These are phyloP conservation scores for Physocladia obscura DNA, from an alignment of 192 early-diverging fungal genomes.

Conservation along the genomic window DNA sequence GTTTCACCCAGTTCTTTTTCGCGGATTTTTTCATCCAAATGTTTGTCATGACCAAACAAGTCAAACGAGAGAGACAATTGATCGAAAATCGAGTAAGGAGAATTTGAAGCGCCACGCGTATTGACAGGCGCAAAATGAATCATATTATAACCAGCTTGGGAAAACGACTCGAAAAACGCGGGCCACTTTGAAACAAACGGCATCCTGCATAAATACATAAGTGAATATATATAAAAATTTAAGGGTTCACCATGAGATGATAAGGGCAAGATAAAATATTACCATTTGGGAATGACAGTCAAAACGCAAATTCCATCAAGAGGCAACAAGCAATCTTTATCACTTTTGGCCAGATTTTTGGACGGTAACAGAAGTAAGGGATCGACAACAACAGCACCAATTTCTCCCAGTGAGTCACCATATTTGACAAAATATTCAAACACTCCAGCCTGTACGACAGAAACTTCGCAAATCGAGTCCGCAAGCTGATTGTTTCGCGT, in stretches of 20 bases:
- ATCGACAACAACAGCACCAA: conserved; percentile 76
- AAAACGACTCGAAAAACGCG: conserved; percentile 65
- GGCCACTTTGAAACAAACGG: conserved; percentile 79
- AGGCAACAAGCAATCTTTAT: conserved; percentile 54
- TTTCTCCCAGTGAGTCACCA: not conserved
- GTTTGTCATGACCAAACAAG: conserved; percentile 67
- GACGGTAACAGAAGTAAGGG: conserved; percentile 68
- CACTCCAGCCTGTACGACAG: conserved; percentile 68
- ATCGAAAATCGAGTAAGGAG: conserved; percentile 96
- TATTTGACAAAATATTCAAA: conserved; percentile 82
- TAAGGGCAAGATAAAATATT: not conserved
- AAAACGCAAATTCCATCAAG: conserved; percentile 87
- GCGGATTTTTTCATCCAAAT: conserved; percentile 60
- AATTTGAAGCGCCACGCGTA: conserved; percentile 86
- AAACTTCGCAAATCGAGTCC: conserved; percentile 69
- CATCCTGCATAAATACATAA: no score
- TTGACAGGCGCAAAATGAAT: conserved; percentile 96
- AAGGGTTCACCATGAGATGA: not conserved
- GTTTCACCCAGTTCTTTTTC: conserved; percentile 55
- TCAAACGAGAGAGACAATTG: conserved; percentile 88
- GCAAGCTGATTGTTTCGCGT: conserved; percentile 41
- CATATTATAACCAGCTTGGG: conserved; percentile 92
- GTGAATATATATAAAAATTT: no score
- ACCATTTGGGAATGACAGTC: conserved; percentile 94
- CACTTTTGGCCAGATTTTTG: conserved; percentile 11